Percentiles rank a stretch among this genome's conserved stretches.
These are phyloP conservation scores for Pichia scutulata DNA, from an alignment of 805 yeast species.

Conservation along the genomic window DNA sequence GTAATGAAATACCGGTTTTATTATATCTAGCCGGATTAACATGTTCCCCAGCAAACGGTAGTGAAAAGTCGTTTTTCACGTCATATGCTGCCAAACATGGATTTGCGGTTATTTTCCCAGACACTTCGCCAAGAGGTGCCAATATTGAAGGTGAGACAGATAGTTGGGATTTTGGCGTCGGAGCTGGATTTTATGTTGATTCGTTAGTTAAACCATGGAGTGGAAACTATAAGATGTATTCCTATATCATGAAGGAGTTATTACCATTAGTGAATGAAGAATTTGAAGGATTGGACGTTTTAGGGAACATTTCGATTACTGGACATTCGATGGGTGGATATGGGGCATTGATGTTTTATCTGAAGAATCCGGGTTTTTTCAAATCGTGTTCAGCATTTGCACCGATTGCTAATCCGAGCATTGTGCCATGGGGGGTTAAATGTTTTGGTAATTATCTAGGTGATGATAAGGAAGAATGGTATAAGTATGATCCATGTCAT, in stretches of 20 bases:
- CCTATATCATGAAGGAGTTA: conserved; percentile 71
- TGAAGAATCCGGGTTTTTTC: conserved; percentile 65
- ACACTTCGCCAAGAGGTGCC: conserved; percentile 91
- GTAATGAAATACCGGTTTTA: conserved; percentile 56
- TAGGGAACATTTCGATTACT: conserved; percentile 57
- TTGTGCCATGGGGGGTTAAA: conserved; percentile 83
- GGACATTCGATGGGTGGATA: conserved; percentile 99
- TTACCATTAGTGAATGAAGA: conserved; percentile 40
- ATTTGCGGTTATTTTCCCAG: conserved; percentile 88
- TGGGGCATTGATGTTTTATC: conserved; percentile 69
- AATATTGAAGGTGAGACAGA: conserved; percentile 60
- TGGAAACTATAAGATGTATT: conserved; percentile 76
- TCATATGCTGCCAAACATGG: conserved; percentile 74
- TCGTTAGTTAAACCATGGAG: conserved; percentile 70
- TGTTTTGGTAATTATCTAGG: conserved; percentile 78
- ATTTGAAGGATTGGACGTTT: conserved; percentile 48
- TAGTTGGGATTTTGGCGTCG: conserved; percentile 84
- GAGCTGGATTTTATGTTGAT: conserved; percentile 92
- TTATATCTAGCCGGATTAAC: conserved; percentile 83
- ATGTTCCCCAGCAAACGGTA: conserved; percentile 87
- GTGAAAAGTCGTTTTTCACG: conserved; percentile 88
- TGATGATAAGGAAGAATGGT: conserved; percentile 52
- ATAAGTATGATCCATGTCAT: conserved; percentile 75
- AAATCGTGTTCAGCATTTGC: conserved; percentile 83
- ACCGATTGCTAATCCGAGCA: conserved; percentile 76